These are phyloP conservation scores for Kalaharituber pfeilii DNA, from an alignment of 2,329 filamentous ascomycete genomes.

Conservation along the genomic window DNA sequence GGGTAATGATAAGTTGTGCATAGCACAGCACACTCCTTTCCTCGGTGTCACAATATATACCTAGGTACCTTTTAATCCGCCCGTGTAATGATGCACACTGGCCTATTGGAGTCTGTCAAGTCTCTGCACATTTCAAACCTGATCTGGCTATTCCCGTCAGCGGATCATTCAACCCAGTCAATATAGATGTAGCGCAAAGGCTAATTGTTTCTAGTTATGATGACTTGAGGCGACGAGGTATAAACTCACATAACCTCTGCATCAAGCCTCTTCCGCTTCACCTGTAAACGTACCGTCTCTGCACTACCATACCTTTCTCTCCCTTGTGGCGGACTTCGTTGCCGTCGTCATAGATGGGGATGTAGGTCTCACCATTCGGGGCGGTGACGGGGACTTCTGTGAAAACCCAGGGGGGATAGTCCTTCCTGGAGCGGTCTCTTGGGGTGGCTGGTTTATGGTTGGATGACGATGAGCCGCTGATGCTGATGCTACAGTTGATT, in stretches of 20 bases:
- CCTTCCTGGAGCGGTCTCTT: not conserved
- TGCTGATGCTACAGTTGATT: too few species aligned
- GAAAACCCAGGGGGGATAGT: not conserved
- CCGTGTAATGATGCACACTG: not conserved
- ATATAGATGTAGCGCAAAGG: too few species aligned
- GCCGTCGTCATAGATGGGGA: constrained; percentile 13
- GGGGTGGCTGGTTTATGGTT: not conserved
- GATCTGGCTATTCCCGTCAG: not conserved
- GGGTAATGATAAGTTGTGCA: too few species aligned
- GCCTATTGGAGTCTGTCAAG: not conserved
- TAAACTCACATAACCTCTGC: constrained; percentile 8
- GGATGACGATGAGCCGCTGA: too few species aligned
- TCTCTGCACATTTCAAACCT: not conserved
- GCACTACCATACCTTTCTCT: constrained; percentile 8
- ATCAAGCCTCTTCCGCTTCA: constrained; percentile 6
- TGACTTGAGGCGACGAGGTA: too few species aligned
- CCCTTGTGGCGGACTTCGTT: constrained; percentile 12
- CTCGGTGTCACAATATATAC: too few species aligned
- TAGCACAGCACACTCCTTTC: too few species aligned
- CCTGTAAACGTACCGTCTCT: constrained; percentile 8
- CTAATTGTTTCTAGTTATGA: too few species aligned
- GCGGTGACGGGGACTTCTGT: not conserved
- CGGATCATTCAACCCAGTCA: too few species aligned
- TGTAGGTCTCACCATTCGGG: not conserved
- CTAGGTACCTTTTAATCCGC: not conserved